phyloP scores from a whole-genome alignment of 345 rosid genomes.

The Eucalyptus pauciflora region DNA sequence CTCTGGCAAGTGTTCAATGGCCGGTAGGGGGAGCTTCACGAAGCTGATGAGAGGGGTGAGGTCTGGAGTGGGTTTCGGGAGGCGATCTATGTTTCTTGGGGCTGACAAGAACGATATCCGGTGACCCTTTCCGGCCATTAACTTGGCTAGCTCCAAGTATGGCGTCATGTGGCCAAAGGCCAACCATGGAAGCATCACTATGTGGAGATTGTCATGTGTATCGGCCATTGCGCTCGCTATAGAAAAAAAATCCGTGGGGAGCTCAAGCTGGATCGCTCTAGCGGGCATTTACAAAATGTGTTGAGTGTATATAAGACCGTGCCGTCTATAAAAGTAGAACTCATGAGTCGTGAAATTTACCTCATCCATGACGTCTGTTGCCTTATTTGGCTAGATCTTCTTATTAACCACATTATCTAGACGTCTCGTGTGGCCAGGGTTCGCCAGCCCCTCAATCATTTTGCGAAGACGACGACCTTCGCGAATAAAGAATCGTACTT shows the following conservation, averaged over 20 bases:
- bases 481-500: background rate
- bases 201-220: background rate
- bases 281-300: background rate
- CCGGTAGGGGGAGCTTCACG: conserved; percentile 7
- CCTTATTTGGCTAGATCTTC: background rate
- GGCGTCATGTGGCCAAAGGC: conserved; percentile 19
- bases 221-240: background rate
- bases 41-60: background rate
- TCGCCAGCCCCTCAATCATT: background rate
- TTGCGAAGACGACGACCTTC: background rate
- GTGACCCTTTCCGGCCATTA: conserved; percentile 5
- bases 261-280: too few species aligned
- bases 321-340: background rate
- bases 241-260: background rate
- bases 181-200: conserved; percentile 13
- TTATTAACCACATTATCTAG: background rate
- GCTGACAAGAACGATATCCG: conserved; percentile 5
- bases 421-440: accelerated
- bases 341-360: background rate
- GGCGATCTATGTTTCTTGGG: background rate
- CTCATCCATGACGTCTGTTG: background rate
- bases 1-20: conserved; percentile 1
- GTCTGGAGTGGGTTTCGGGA: conserved; percentile 2
- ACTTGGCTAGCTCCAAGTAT: conserved; percentile 6
- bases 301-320: too few species aligned